Conservation (phyloP, 1,139 yeast genomes). For the Yamadazyma buinensis region DNA sequence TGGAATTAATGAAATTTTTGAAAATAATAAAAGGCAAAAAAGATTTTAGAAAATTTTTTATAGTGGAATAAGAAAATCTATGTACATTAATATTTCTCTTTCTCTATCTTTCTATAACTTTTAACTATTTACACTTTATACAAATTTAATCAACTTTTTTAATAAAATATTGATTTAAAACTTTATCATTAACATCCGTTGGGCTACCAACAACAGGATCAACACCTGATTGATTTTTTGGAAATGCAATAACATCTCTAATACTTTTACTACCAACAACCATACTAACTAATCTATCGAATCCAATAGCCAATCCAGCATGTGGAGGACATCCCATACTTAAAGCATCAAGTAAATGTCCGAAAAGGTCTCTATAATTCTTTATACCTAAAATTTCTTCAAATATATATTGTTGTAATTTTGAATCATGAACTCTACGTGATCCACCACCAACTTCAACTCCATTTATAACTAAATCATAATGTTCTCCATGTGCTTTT, state of each 20-base stretch:
- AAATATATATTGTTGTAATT: slow-evolving; percentile 68
- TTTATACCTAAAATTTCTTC: slow-evolving; percentile 50
- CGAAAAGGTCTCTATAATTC: slow-evolving; percentile 66
- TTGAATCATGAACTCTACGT: slow-evolving; percentile 86
- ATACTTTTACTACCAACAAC: slow-evolving; percentile 69
- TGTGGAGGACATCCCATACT: slow-evolving; percentile 97
- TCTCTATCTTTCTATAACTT: no score
- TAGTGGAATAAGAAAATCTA: no score
- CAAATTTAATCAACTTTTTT: slow-evolving; percentile 10
- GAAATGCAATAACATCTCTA: slow-evolving; percentile 93
- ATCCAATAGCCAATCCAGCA: slow-evolving; percentile 94
- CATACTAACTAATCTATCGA: slow-evolving; percentile 92
- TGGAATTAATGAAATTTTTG: slow-evolving; percentile 19
- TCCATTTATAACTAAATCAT: slow-evolving; percentile 90
- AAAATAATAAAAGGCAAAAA: no score
- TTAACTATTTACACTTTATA: slow-evolving; percentile 5
- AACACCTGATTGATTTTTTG: slow-evolving; percentile 83
- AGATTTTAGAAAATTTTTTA: no score
- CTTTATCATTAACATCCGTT: slow-evolving; percentile 48
- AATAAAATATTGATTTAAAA: slow-evolving; percentile 51
- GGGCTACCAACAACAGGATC: slow-evolving; percentile 92
- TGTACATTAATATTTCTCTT: no score
- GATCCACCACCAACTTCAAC: slow-evolving; percentile 98
- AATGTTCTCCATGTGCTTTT: slow-evolving; percentile 83
- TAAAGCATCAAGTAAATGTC: slow-evolving; percentile 79